Base-by-base conservation (phyloP, 2,329 filamentous ascomycete species). In the Pezicula rhizophila region DNA sequence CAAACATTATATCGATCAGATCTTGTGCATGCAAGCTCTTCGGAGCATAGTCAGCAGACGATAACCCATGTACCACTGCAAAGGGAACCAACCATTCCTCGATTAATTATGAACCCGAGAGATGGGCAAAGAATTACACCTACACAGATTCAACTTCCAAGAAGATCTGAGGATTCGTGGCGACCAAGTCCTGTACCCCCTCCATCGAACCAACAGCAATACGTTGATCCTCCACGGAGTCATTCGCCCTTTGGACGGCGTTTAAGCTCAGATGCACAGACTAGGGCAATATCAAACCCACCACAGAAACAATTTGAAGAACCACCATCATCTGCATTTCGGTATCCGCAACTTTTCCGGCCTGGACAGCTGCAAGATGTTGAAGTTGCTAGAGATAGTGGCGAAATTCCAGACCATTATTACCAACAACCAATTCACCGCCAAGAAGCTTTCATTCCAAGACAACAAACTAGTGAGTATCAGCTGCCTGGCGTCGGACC, bases 271-370 rank as follows among this genome's bases (percentile, higher is more conserved):
- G 55, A 51, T 34, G 54, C 53, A n/a, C 55, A 49, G 51, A 38
- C 46, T 12, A 49, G 25, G 42, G 26, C 14, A 50, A 47, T 26
- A n/a, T 40, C 50, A 11, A 46, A 39, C 34, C 15, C 34, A 1
- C 56, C 54, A 12, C 46, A 46, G 11, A 57, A 52, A 15, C 45
- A 53, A 8, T 60, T 66, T n/a, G 67, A 70, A 52, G 64, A 73
- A 34, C 76, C 76, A 5, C 76, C 77, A 5, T 75, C 74, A 4
- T 74, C 77, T 4, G 71, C 76, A 8, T 67, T 73, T 52, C 67
- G 75, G 40, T 78, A 72, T 50, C 74, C 75, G 3, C 65, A 67
- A n/a, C 64, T 76, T 12, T 77, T 79, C 54, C 65, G 65, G 40
- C 56, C 63, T 14, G 58, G 53, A 8, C 54, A 60, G 48, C 48